Evolutionary conservation across 306 rosid genomes (phyloP), one percentile per base, ranked within the genome.

Genomic region (Dalbergia cochinchinensis): DNA sequence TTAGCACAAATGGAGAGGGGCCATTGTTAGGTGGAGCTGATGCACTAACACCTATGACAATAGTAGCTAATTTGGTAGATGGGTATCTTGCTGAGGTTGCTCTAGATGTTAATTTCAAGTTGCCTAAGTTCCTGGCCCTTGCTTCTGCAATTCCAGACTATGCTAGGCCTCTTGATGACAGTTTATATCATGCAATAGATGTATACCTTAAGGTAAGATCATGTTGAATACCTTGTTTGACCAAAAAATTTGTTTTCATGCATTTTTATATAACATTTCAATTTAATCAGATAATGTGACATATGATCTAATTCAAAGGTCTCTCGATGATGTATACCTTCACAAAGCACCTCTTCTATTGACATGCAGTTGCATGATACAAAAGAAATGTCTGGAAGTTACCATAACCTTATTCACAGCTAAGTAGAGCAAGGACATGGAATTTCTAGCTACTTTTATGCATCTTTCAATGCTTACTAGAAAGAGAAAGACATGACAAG

Each of bases 21-120:
- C 77, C 81, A 6, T 50, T 91, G 80, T 53, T 87, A 39, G 58
- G 13, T 19, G 91, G 82, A 48, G 61, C 84, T 37, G 92, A 90
- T 69, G 69, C 88, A 16, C 48, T 90, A 70, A 83, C 90, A 59
- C 88, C 91, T 50, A 64, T 91, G 78, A 87, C 92, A 45, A 77
- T 73, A 84, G 98, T 91, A 85, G 94, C 95, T 8, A 82, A 77
- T 85, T 90, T 94, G 80, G 80, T 94, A 13, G 98, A 94, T 39
- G 86, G 88, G 37, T 94, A 91, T 84, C 97, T 94, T 73, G 89
- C 95, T 65, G 97, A 91, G 86, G 97, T 90, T 20, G 98, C 97
- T 63, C 85, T 88, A 6, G 98, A 94, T 85, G 98, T 94, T 58
- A 91, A 94, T 79, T 81, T 94, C 76, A 94, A 94, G 87, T 67